These are phyloP conservation scores for Acanthamoeba royreba DNA, from an alignment of 208 protist genomes.

Conservation along the genomic window DNA sequence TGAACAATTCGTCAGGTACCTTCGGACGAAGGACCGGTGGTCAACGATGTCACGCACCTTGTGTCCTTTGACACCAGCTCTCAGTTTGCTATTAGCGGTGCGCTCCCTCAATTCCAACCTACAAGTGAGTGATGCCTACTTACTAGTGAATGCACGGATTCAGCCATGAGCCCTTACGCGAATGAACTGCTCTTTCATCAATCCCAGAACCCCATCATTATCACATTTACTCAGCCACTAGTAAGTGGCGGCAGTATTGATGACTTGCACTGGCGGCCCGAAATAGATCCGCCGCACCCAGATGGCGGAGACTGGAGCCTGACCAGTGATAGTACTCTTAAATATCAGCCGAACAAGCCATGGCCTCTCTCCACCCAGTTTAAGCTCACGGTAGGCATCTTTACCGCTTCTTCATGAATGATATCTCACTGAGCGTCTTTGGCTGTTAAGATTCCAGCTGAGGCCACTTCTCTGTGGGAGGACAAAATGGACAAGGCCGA, in stretches of 20 bases:
- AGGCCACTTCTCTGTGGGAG: neutral
- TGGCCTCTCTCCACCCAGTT: constrained; percentile 1
- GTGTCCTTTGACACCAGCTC: too few relatives aligned
- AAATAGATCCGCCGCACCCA: neutral
- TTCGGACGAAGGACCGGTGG: too few relatives aligned
- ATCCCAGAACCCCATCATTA: neutral
- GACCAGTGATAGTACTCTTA: neutral
- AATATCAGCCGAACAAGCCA: neutral
- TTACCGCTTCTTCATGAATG: neutral
- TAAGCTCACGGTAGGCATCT: neutral
- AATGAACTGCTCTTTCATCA: neutral
- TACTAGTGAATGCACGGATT: too few relatives aligned
- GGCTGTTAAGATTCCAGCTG: constrained; percentile 26
- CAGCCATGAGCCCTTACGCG: neutral
- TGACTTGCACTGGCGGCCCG: neutral
- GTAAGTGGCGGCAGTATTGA: neutral
- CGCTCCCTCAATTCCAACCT: too few relatives aligned
- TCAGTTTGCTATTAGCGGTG: too few relatives aligned
- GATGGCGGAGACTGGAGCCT: neutral
- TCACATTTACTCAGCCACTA: neutral
- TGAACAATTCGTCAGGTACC: too few relatives aligned
- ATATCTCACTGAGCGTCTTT: too few relatives aligned
- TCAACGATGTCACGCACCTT: too few relatives aligned
- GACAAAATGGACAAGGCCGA: neutral
- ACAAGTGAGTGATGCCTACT: neutral